Base-by-base conservation (phyloP, 2,329 filamentous ascomycete genomes). In the Apiospora kogelbergensis region DNA sequence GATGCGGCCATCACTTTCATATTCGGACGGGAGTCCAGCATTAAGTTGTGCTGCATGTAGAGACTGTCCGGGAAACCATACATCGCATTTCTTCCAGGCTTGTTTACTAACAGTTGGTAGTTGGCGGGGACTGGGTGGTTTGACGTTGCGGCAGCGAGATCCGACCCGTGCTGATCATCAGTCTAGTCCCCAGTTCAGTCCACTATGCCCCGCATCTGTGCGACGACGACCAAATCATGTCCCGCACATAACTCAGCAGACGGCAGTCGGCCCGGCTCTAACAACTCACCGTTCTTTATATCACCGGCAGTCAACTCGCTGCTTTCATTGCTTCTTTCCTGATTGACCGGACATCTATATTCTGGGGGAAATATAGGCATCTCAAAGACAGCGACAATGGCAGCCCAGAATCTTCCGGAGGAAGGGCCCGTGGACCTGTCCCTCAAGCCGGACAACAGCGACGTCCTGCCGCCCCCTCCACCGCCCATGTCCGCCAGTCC, bases 401-500 rank as follows among this genome's bases (percentile, higher is more conserved):
- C 77, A 17, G 75, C 75, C 7, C 75, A 75, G 63, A 76, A 70
- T 24, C 67, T 76, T 37, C 68, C 73, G 65, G 76, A 77, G 44
- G 76, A 78, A 67, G 73, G 73, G 30, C 74, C 74, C 6, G 73
- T 71, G 22, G 77, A 76, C 69, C 70, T 68, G 24, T 63, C 67
- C 24, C 65, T 66, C 41, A 45, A 69, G 63, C 57, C 22, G n/a
- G 74, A 74, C 44, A 68, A 72, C 60, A 72, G 73, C 69, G 76
- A 71, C 65, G 71, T 80, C 70, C 70, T 75, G 68, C 76, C 81
- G 6, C 81, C 79, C 4, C 75, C 81, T 11, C 82, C 80, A 63
- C 83, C 84, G 10, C 76, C 81, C 57, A 80, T 82, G 77, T 86
- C 87, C 3, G 77, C 80, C 6, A 81, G 77, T 41, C 85, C 88